Percentiles rank a stretch among this genome's conserved stretches.
These are phyloP conservation scores for Arachis stenosperma DNA, from an alignment of 306 rosid species.

Conservation along the genomic window DNA sequence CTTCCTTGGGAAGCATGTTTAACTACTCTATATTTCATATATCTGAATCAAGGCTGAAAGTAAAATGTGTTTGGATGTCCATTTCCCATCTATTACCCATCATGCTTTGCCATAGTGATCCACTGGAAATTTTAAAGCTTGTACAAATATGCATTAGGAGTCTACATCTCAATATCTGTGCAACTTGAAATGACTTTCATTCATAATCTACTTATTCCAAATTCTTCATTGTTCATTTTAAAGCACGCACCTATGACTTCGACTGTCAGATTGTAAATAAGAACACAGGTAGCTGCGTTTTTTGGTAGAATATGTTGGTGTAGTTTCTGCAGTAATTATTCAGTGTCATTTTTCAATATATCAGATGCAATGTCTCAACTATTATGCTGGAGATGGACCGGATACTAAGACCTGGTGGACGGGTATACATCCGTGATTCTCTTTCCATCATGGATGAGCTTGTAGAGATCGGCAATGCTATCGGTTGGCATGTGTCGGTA, in stretches of 20 bases:
- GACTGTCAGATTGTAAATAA: too few species aligned
- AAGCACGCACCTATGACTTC: background rate
- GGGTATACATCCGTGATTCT: conserved; percentile 76
- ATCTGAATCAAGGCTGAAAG: background rate
- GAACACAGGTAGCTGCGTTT: background rate
- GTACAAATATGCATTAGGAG: too few species aligned
- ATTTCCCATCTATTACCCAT: too few species aligned
- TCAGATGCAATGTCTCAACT: conserved; percentile 78
- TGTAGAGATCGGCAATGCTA: conserved; percentile 64
- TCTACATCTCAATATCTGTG: too few species aligned
- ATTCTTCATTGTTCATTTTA: conserved; percentile 5
- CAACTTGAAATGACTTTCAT: too few species aligned
- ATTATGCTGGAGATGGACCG: conserved; percentile 98
- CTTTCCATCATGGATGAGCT: conserved; percentile 85
- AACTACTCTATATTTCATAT: conserved; percentile 7
- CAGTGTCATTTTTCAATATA: conserved; percentile 15
- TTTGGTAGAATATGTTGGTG: conserved; percentile 12
- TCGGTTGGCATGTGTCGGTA: conserved; percentile 70
- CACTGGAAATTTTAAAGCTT: too few species aligned
- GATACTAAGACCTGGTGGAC: conserved; percentile 85
- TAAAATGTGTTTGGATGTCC: too few species aligned
- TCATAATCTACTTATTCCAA: too few species aligned
- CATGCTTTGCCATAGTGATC: too few species aligned
- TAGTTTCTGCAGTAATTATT: background rate
- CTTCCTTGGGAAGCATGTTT: background rate